Evolutionary conservation across 495 filamentous ascomycete genomes (phyloP).

Genomic region (Achaetomiella virescens): DNA sequence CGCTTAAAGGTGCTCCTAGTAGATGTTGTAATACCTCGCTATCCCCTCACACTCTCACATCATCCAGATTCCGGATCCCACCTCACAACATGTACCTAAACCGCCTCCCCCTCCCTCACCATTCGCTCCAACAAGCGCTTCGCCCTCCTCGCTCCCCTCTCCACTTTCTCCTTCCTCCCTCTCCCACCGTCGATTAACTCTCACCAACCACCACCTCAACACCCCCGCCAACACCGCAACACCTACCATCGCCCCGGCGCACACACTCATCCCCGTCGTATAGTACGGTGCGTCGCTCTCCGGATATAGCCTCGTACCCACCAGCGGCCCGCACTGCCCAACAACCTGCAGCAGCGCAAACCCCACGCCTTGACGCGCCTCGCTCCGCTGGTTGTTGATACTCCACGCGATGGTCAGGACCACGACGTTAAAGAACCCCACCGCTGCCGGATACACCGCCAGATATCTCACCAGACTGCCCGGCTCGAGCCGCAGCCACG

Average conservation of each 20-base stretch:
- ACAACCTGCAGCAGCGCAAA: conserved; percentile 66
- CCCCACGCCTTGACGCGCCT: conserved; percentile 58
- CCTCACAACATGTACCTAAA: conserved; percentile 36
- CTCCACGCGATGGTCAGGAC: conserved; percentile 71
- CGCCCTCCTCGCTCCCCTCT: conserved; percentile 8
- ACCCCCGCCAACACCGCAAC: conserved; percentile 51
- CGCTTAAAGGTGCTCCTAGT: too few relatives aligned
- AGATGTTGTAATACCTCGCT: too few relatives aligned
- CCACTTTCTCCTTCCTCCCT: conserved; percentile 19
- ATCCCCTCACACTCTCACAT: neutral
- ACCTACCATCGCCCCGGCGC: conserved; percentile 61
- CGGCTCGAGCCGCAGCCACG: conserved; percentile 2
- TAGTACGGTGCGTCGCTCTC: conserved; percentile 56
- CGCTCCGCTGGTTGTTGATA: conserved; percentile 63
- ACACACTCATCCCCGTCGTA: conserved; percentile 57
- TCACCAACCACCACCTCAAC: conserved; percentile 51
- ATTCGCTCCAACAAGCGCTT: conserved; percentile 9
- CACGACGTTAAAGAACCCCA: conserved; percentile 64
- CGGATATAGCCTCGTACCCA: conserved; percentile 69
- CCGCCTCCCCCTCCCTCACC: neutral
- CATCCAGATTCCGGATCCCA: neutral
- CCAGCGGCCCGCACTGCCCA: conserved; percentile 65
- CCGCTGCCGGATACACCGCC: conserved; percentile 63
- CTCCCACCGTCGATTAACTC: conserved; percentile 58
- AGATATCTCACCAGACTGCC: conserved; percentile 50